These are phyloP conservation scores for Talaromyces sp. DNA, from an alignment of 2,329 filamentous ascomycete species.

Conservation along the genomic window DNA sequence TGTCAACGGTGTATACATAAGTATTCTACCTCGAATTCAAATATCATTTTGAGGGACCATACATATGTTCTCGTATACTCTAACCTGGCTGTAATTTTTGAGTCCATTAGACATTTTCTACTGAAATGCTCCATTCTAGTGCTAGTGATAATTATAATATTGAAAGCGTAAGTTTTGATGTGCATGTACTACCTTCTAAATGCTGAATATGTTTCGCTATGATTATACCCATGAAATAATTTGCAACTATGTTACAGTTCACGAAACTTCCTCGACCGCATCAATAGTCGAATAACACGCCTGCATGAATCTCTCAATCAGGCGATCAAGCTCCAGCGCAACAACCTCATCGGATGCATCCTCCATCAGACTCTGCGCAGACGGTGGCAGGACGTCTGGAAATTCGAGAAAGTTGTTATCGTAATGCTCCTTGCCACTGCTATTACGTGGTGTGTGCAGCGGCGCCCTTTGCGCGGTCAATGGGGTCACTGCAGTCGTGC, in stretches of 20 bases:
- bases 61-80: too few relatives aligned
- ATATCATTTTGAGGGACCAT: too few relatives aligned
- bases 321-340: constrained; percentile 34
- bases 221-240: neutral
- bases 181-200: neutral
- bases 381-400: constrained; percentile 34
- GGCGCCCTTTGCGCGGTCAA: constrained; percentile 6
- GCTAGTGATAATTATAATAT: neutral
- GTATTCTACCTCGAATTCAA: too few relatives aligned
- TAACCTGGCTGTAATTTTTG: too few relatives aligned
- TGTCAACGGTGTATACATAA: too few relatives aligned
- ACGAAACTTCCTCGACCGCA: constrained; percentile 8
- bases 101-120: too few relatives aligned
- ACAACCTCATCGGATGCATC: constrained; percentile 32
- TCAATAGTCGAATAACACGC: constrained; percentile 10
- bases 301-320: constrained; percentile 22
- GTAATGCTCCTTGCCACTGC: neutral
- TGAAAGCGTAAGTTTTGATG: neutral
- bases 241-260: neutral
- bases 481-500: neutral
- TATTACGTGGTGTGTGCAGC: neutral
- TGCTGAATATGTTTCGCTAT: neutral
- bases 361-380: constrained; percentile 32
- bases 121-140: too few relatives aligned
- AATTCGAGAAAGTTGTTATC: constrained; percentile 24